Percentiles rank a stretch among this genome's conserved stretches.
phyloP scores from a whole-genome alignment of 257 asterid genomes.

The Solanum rostratum region DNA sequence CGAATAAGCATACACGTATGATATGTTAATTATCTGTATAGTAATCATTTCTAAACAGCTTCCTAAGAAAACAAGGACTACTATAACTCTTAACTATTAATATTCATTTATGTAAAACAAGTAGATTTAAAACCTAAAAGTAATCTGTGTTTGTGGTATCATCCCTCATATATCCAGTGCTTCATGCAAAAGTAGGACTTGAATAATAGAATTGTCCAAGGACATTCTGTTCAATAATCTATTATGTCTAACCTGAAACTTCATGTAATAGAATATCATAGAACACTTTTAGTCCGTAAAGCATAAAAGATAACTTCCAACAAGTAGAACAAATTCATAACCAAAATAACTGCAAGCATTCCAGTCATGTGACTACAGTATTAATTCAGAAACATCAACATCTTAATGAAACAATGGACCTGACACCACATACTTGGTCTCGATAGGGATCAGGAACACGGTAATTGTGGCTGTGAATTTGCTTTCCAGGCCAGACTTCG shows the following conservation, averaged over 20 bases:
- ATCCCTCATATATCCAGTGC: neutral
- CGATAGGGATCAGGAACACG: slow-evolving; percentile 75
- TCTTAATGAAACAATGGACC: slow-evolving; percentile 14
- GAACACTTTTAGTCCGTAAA: neutral
- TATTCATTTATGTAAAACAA: neutral
- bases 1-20: neutral
- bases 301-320: neutral
- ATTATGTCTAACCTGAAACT: neutral
- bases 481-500: slow-evolving; percentile 83
- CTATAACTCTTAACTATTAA: neutral
- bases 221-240: neutral
- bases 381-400: neutral
- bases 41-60: neutral
- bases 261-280: neutral
- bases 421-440: slow-evolving; percentile 66
- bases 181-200: neutral
- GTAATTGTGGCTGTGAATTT: slow-evolving; percentile 93
- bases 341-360: neutral
- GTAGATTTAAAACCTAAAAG: neutral
- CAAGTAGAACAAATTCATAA: neutral
- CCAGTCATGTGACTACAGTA: neutral
- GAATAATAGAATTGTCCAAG: neutral
- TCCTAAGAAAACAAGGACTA: neutral
- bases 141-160: neutral
- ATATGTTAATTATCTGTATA: neutral